phyloP scores from a whole-genome alignment of 1,284 basidiomycete genomes.

The Boletus sp. region DNA sequence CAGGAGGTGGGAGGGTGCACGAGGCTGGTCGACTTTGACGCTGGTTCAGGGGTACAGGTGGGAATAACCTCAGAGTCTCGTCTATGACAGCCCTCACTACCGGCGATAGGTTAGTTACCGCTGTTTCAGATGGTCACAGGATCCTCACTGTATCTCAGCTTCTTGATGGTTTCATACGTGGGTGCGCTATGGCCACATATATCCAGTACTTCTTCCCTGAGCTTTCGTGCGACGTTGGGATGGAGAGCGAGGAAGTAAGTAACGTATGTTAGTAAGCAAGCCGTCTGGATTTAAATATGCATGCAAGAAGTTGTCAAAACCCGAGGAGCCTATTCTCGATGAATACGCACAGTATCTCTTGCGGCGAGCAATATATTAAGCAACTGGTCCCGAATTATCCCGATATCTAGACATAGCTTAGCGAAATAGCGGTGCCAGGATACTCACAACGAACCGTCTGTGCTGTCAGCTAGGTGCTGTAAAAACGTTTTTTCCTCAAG shows the following conservation, averaged over 20 bases:
- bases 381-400: slow-evolving; percentile 63
- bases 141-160: slow-evolving; percentile 56
- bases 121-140: not conserved
- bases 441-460: slow-evolving; percentile 43
- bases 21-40: slow-evolving; percentile 50
- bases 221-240: slow-evolving; percentile 47
- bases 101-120: slow-evolving; percentile 8
- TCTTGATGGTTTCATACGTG: slow-evolving; percentile 50
- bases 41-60: slow-evolving; percentile 65
- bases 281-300: slow-evolving; percentile 42
- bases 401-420: slow-evolving; percentile 38
- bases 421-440: slow-evolving; percentile 5
- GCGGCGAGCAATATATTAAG: slow-evolving; percentile 71
- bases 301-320: slow-evolving; percentile 1
- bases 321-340: not conserved
- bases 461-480: slow-evolving; percentile 61
- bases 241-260: slow-evolving; percentile 64
- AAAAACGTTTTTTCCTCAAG: slow-evolving; percentile 59
- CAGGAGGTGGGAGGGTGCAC: slow-evolving; percentile 50
- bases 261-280: slow-evolving; percentile 57
- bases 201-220: slow-evolving; percentile 59
- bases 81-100: slow-evolving; percentile 69
- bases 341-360: slow-evolving; percentile 59
- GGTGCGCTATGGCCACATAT: slow-evolving; percentile 49
- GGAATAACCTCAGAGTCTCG: slow-evolving; percentile 68